Percentiles rank a stretch among this genome's conserved stretches.
These are phyloP conservation scores for Puccinia hordei DNA, from an alignment of 1,284 basidiomycete genomes.

Conservation along the genomic window DNA sequence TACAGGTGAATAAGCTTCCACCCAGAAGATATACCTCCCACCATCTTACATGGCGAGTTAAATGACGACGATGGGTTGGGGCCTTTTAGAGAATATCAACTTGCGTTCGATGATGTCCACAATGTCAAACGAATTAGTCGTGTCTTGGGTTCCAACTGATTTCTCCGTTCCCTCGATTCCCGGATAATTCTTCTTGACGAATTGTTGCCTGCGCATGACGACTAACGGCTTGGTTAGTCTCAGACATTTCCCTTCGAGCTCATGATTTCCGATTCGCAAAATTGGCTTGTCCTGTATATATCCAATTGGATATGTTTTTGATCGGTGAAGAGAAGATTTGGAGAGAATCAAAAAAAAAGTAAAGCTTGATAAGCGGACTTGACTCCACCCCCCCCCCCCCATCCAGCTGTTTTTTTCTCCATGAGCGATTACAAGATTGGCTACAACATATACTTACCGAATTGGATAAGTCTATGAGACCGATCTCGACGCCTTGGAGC, in stretches of 20 bases:
- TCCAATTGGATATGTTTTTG: neutral
- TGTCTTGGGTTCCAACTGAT: neutral
- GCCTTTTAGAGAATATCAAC: constrained; percentile 44
- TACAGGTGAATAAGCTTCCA: too few relatives aligned
- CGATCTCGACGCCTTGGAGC: constrained; percentile 32
- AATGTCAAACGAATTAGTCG: constrained; percentile 35
- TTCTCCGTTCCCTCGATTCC: constrained; percentile 6
- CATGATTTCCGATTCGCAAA: constrained; percentile 46
- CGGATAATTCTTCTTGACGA: constrained; percentile 4
- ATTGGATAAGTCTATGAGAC: constrained; percentile 30
- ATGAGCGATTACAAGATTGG: too few relatives aligned
- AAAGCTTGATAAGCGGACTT: constrained; percentile 8
- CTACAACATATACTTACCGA: neutral
- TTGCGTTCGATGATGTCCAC: constrained; percentile 40
- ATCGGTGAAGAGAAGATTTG: too few relatives aligned
- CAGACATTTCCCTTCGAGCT: constrained; percentile 46
- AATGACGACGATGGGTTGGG: constrained; percentile 37
- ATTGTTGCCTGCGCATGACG: constrained; percentile 23
- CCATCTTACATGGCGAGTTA: too few relatives aligned
- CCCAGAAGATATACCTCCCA: too few relatives aligned
- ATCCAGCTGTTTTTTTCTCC: neutral
- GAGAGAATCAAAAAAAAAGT: too few relatives aligned
- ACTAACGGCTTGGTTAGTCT: constrained; percentile 29
- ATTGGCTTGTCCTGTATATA: constrained; percentile 44
- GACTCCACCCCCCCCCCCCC: too few relatives aligned